Base-by-base conservation (phyloP, 2,329 filamentous ascomycete genomes). In the Fusarium verrucosum region DNA sequence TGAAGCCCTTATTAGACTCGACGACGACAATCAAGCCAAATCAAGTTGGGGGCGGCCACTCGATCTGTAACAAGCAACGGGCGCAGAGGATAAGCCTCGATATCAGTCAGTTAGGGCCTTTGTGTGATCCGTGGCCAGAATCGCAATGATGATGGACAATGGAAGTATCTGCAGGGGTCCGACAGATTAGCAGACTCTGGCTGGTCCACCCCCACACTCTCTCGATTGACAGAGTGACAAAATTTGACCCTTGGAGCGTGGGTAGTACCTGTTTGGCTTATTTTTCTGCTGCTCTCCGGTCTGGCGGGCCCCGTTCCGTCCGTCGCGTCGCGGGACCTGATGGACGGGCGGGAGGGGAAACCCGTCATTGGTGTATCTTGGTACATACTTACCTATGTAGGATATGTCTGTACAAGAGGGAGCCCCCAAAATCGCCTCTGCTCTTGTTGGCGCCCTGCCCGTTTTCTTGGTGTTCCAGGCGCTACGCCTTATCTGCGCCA, bases 111-210 rank as follows among this genome's bases (percentile, higher is more conserved):
- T 47, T 45, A 62, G 63, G 65, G 55, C 62, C 50, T 41, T 43
- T 50, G 50, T 60, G 52, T 55, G 56, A 63, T 66, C 56, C 68
- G 57, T 64, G 67, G 67, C 50, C 52, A 46, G 50, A 58, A 50
- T 65, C 40, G 47, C 62, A 58, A 45, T 63, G 51, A 19, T 69
- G 68, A 70, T 70, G 68, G 67, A n/a, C n/a, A n/a, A 70, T 44
- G 44, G 59, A 69, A 37, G 58, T 53, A 47, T 50, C 33, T 41
- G 30, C 20, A 47, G 26, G 44, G 58, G 56, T 37, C 33, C 26
- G 23, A 58, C 65, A 66, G 68, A 69, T 70, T 70, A 69, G 58
- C 55, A 61, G 50, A 64, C 45, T 66, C 63, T 67, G 63, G 63
- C 35, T 66, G 63, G 63, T 53, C 63, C 63, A 65, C 63, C 63